Conservation (phyloP, 257 asterid genomes). For the Lithospermum erythrorhizon region DNA sequence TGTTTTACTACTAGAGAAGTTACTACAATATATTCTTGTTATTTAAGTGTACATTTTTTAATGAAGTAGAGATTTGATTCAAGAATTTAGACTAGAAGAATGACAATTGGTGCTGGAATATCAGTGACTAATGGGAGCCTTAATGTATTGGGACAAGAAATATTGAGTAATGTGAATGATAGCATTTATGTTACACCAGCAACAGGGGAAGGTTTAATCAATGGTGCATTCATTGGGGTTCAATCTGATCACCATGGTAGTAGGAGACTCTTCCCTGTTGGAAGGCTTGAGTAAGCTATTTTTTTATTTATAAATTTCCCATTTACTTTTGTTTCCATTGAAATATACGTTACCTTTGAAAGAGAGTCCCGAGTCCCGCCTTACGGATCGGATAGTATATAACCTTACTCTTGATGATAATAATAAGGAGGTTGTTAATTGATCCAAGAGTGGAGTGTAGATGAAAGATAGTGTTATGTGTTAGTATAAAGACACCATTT, state of each 20-base stretch:
- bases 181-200: constrained; percentile 59
- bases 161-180: constrained; percentile 46
- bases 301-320: background rate
- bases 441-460: too few species aligned
- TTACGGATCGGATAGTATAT: too few species aligned
- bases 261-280: constrained; percentile 68
- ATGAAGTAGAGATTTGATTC: too few species aligned
- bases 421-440: too few species aligned
- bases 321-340: background rate
- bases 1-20: too few species aligned
- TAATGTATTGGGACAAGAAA: constrained; percentile 51
- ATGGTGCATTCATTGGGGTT: constrained; percentile 81
- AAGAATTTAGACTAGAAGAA: constrained; percentile 2
- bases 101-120: constrained; percentile 35
- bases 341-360: background rate
- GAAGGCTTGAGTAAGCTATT: constrained; percentile 55
- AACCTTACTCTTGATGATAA: too few species aligned
- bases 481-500: background rate
- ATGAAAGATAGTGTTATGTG: background rate
- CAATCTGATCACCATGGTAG: constrained; percentile 55
- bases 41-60: too few species aligned
- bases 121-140: constrained; percentile 53
- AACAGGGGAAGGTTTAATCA: constrained; percentile 38
- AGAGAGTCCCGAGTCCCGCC: too few species aligned
- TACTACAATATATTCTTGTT: too few species aligned